Conservation (phyloP, 2,329 filamentous ascomycete species). For the Teratosphaeria viscida region DNA sequence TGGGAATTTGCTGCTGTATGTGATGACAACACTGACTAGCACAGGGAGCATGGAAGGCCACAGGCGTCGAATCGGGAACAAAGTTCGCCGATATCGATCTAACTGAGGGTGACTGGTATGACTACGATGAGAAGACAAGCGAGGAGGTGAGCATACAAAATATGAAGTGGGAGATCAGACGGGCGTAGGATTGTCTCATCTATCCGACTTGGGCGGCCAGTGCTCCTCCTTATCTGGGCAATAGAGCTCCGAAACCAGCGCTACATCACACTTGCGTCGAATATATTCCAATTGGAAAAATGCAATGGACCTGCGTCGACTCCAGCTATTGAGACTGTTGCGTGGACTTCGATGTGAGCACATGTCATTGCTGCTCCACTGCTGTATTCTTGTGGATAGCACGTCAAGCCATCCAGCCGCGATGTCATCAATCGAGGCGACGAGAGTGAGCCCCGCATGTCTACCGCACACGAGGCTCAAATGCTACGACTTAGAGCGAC, state of each 20-base stretch:
- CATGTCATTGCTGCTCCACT: too few species aligned
- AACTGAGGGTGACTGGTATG: constrained; percentile 88
- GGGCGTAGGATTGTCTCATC: constrained; percentile 40
- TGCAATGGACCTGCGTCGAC: too few species aligned
- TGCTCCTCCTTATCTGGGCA: neutral
- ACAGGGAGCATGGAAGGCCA: constrained; percentile 82
- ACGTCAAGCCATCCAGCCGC: too few species aligned
- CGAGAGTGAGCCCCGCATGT: too few species aligned
- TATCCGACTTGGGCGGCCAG: neutral
- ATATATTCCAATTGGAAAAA: too few species aligned
- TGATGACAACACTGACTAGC: neutral
- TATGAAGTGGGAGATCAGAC: constrained; percentile 72
- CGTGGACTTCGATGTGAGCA: too few species aligned
- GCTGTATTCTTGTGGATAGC: too few species aligned
- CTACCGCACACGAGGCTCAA: too few species aligned
- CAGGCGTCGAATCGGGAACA: constrained; percentile 67
- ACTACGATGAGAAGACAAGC: constrained; percentile 88
- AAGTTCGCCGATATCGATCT: constrained; percentile 77
- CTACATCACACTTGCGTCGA: too few species aligned
- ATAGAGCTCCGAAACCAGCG: neutral
- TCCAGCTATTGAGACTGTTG: too few species aligned
- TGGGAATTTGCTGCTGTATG: neutral
- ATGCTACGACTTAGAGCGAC: too few species aligned
- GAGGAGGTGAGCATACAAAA: constrained; percentile 92
- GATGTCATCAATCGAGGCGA: too few species aligned